phyloP scores from a whole-genome alignment of 257 asterid genomes.

The Jaltomata sinuosa region DNA sequence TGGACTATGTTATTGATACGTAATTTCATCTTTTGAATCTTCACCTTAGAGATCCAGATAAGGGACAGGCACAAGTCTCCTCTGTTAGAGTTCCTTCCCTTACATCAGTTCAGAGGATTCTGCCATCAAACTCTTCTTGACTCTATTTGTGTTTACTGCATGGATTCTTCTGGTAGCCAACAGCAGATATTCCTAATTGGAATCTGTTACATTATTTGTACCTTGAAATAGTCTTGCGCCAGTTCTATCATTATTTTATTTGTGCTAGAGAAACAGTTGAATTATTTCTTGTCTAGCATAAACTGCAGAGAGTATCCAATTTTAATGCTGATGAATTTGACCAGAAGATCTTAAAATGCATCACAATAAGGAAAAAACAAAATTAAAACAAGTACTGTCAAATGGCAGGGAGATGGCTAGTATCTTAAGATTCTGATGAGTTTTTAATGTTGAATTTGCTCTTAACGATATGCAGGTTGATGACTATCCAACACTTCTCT shows the following conservation, averaged over 20 bases:
- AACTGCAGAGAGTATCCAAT: background rate
- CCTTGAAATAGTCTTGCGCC: background rate
- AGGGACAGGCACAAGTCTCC: background rate
- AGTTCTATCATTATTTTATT: background rate
- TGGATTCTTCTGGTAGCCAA: background rate
- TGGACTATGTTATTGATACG: background rate
- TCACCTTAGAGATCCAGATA: background rate
- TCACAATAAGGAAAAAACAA: background rate
- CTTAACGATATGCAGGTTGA: constrained; percentile 44
- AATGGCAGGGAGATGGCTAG: background rate
- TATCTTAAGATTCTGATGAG: background rate
- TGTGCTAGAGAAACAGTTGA: background rate
- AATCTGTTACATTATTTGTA: background rate
- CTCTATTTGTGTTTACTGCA: background rate
- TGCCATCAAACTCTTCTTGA: background rate
- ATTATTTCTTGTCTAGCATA: background rate
- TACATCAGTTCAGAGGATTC: background rate
- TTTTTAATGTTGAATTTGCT: background rate
- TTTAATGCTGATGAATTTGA: background rate
- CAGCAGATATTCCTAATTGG: background rate
- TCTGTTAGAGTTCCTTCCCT: background rate
- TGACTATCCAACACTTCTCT: constrained; percentile 69
- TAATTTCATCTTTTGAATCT: background rate
- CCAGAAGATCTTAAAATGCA: background rate
- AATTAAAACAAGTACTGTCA: background rate